Evolutionary conservation across 73 alveolate species (phyloP).

Genomic region (Diophrys appendiculata): DNA sequence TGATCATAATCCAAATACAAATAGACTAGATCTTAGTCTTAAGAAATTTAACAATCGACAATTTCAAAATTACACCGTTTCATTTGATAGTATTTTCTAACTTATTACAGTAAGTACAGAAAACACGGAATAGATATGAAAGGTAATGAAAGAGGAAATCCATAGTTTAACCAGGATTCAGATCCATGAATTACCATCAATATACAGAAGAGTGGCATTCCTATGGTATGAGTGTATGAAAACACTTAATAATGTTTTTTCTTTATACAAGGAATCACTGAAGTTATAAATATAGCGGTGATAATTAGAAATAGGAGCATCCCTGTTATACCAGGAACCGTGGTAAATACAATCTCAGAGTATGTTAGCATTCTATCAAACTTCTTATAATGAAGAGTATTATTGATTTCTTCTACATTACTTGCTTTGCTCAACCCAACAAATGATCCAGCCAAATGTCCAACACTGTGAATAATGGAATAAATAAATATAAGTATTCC

Average conservation of each 20-base stretch:
- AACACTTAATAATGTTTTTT: conserved; percentile 7
- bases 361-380: background rate
- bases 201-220: background rate
- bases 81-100: conserved; percentile 4
- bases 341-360: conserved; percentile 1
- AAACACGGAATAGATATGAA: conserved; percentile 8
- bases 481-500: background rate
- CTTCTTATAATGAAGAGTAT: background rate
- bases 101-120: background rate
- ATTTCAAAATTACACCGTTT: background rate
- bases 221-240: background rate
- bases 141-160: conserved; percentile 9
- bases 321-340: conserved; percentile 31
- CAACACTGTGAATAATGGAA: background rate
- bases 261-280: too few species aligned
- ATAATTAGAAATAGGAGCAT: background rate
- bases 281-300: background rate
- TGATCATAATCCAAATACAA: conserved; percentile 8
- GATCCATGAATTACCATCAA: conserved; percentile 17
- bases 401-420: background rate
- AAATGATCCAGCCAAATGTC: conserved; percentile 4
- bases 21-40: background rate
- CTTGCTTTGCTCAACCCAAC: background rate
- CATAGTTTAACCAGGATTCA: conserved; percentile 11
- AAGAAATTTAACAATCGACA: background rate